Evolutionary conservation across 225 moss, liverwort and hornwort genomes (phyloP).

Genomic region (Physcomitrellopsis africana): DNA sequence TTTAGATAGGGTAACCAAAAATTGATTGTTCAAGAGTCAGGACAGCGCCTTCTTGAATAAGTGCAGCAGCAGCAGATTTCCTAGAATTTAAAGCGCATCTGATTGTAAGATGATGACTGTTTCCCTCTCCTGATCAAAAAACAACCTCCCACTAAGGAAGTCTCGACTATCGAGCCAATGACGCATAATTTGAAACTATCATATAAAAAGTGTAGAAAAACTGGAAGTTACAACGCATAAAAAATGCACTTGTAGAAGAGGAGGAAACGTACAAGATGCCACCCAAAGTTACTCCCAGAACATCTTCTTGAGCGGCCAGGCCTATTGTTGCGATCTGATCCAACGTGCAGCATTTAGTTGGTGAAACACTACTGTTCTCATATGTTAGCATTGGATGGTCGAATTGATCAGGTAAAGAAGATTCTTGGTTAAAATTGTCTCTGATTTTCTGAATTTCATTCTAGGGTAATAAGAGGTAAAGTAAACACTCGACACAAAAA

Average conservation of each 20-base stretch:
- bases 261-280: constrained; percentile 74
- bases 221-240: not conserved
- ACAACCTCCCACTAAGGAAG: not conserved
- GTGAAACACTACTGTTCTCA: not conserved
- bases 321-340: constrained; percentile 92
- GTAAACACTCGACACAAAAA: not conserved
- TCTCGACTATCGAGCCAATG: not conserved
- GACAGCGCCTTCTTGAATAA: not conserved
- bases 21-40: not conserved
- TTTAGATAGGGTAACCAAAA: not conserved
- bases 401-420: constrained; percentile 7
- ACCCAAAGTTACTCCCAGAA: constrained; percentile 82
- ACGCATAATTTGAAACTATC: not conserved
- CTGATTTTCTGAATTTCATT: not conserved
- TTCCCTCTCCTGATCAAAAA: not conserved
- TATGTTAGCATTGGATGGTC: not conserved
- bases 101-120: not conserved
- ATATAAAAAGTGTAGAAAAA: not conserved
- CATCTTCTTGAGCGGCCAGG: constrained; percentile 85
- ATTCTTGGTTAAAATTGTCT: not conserved
- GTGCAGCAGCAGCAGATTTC: not conserved
- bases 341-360: constrained; percentile 18
- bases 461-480: constrained; percentile 5
- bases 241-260: constrained; percentile 2
- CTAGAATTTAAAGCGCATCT: not conserved